These are phyloP conservation scores for Diutina scorzettiae DNA, from an alignment of 1,139 yeast genomes.

Conservation along the genomic window DNA sequence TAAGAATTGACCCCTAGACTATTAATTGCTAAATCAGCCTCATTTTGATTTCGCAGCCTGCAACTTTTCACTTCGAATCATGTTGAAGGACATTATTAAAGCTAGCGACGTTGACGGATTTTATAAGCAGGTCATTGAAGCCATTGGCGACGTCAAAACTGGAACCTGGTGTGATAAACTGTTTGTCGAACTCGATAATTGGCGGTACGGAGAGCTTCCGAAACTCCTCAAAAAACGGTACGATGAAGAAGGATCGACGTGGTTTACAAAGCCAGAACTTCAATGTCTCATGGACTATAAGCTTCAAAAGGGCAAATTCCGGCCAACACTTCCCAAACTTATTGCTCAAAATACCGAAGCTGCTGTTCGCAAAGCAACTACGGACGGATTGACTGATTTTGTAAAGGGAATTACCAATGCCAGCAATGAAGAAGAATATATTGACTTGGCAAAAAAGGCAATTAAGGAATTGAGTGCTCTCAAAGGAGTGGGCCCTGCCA, in stretches of 20 bases:
- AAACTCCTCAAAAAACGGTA: constrained; percentile 12
- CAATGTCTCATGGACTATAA: constrained; percentile 37
- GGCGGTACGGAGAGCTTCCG: constrained; percentile 24
- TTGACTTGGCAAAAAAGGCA: constrained; percentile 13
- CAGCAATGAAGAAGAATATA: constrained; percentile 11
- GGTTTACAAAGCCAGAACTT: constrained; percentile 28
- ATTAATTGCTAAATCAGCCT: too few relatives aligned
- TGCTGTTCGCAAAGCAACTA: constrained; percentile 18
- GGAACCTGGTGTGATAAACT: constrained; percentile 1
- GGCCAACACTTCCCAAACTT: constrained; percentile 33
- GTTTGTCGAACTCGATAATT: constrained; percentile 23
- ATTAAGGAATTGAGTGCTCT: constrained; percentile 22
- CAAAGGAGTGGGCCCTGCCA: constrained; percentile 41
- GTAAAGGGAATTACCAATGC: constrained; percentile 10
- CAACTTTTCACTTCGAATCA: too few relatives aligned
- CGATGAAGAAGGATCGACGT: constrained; percentile 11
- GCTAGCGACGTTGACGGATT: not conserved
- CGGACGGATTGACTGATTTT: constrained; percentile 17
- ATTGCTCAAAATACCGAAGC: constrained; percentile 23
- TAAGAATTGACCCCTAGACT: too few relatives aligned
- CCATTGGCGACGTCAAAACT: not conserved
- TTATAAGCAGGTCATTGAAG: not conserved
- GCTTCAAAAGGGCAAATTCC: constrained; percentile 34
- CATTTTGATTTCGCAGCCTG: too few relatives aligned
- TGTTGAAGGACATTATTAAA: not conserved